Evolutionary conservation across 208 protist genomes (phyloP), one percentile per base, ranked within the genome.

Genomic region (Acanthamoeba culbertsoni): DNA sequence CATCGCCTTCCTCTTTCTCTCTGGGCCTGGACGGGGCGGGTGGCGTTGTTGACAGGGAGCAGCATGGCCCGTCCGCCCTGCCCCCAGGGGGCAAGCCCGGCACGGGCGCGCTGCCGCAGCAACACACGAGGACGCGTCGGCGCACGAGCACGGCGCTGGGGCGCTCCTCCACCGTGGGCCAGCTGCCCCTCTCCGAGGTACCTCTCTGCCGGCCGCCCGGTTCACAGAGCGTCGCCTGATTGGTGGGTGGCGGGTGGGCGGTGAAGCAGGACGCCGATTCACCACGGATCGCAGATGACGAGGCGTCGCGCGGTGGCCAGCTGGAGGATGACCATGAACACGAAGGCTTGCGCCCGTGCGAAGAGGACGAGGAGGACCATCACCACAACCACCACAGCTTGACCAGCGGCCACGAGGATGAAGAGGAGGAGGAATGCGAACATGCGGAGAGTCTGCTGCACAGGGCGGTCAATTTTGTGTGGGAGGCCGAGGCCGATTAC

Each of bases 381-480:
- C 20, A 46, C 35, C 33, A 31, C 12, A 8, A 77, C 16, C 10
- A 43, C 33, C 33, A 35, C 33, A 35, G 31, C 8, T 5, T 40
- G 18, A 31, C 6, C 65, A 31, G 8, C 1, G 28, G 31, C 35
- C 16, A 77, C 40, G 65, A 45, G 12, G 31, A 77, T 14, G 28
- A 45, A 6, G 65, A 77, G 28, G 62, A 7, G 0, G 75, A 86
- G 7, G 40, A 86, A 20, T 37, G 71, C n/a, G 12, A 10, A 7
- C 33, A 10, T 7, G 23, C 42, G 45, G 45, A 86, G 45, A 51
- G 45, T 45, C 75, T 86, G 26, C 75, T 86, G 7, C 48, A 86
- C 31, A 37, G 75, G 31, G 75, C 75, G 31, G 75, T 59, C 40
- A 86, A 59, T 55, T 86, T 86, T 86, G 48, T 86, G 75, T 86